phyloP scores from a whole-genome alignment of 1,284 basidiomycete genomes.

The Melampsora americana region DNA sequence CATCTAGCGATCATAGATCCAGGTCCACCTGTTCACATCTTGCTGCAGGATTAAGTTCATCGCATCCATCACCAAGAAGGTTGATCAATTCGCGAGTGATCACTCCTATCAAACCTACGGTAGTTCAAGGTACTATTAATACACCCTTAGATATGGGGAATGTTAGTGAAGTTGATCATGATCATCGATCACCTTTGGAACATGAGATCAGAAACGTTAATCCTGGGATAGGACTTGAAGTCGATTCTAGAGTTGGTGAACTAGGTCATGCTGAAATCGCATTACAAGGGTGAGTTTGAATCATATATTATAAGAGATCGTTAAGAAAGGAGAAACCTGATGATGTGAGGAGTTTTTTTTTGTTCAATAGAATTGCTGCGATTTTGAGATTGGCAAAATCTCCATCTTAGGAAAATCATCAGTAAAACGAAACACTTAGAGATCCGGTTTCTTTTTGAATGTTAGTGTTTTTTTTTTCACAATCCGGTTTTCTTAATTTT shows the following conservation, averaged over 20 bases:
- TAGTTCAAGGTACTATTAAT: too few relatives aligned
- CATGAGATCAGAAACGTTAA: background rate
- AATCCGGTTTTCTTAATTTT: too few relatives aligned
- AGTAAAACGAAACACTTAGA: background rate
- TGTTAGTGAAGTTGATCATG: too few relatives aligned
- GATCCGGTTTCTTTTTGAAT: background rate
- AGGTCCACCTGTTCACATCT: background rate
- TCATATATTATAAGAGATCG: background rate
- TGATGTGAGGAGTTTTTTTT: background rate
- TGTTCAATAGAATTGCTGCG: constrained; percentile 20
- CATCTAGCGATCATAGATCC: background rate
- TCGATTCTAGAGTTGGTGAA: background rate
- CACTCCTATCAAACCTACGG: too few relatives aligned
- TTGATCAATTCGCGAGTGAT: too few relatives aligned
- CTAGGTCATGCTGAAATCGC: constrained; percentile 37
- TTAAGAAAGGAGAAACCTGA: background rate
- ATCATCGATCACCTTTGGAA: too few relatives aligned
- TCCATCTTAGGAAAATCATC: background rate
- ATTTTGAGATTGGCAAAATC: constrained; percentile 23
- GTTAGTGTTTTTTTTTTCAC: background rate
- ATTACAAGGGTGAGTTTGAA: constrained; percentile 32
- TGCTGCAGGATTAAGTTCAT: too few relatives aligned
- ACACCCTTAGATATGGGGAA: too few relatives aligned
- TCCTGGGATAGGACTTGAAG: background rate
- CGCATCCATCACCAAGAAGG: too few relatives aligned